Conservation (phyloP, 768 basidiomycete species). For the Tylopilus plumbeoviolaceoides region DNA sequence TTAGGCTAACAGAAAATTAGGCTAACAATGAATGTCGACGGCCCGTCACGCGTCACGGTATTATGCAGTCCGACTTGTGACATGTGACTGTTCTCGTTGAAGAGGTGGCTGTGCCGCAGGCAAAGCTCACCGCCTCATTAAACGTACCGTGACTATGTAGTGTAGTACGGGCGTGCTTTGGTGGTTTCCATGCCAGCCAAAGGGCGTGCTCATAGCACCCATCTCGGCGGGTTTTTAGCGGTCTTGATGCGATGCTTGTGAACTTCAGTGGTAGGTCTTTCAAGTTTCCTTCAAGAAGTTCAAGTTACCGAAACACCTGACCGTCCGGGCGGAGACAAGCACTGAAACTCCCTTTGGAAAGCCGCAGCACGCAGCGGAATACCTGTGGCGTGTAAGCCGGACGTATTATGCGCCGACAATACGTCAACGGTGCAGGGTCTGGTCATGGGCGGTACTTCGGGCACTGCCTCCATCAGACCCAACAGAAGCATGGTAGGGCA, state of each 20-base stretch:
- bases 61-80: no score
- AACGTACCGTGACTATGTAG: no score
- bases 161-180: no score
- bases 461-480: slow-evolving; percentile 14
- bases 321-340: no score
- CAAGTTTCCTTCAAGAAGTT: no score
- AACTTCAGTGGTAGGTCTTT: no score
- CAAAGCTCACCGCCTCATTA: no score
- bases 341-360: no score
- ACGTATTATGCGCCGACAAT: background rate
- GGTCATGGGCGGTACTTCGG: background rate
- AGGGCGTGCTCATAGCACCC: background rate
- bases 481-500: background rate
- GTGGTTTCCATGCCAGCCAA: background rate
- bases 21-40: background rate
- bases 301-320: no score
- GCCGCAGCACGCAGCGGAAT: background rate
- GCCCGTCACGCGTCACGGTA: no score
- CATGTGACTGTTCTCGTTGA: no score
- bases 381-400: background rate
- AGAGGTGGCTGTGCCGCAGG: background rate
- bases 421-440: background rate
- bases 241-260: background rate
- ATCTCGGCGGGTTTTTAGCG: background rate
- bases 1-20: background rate